Conservation (phyloP, 2,329 filamentous ascomycete genomes). For the Alternaria sp. region DNA sequence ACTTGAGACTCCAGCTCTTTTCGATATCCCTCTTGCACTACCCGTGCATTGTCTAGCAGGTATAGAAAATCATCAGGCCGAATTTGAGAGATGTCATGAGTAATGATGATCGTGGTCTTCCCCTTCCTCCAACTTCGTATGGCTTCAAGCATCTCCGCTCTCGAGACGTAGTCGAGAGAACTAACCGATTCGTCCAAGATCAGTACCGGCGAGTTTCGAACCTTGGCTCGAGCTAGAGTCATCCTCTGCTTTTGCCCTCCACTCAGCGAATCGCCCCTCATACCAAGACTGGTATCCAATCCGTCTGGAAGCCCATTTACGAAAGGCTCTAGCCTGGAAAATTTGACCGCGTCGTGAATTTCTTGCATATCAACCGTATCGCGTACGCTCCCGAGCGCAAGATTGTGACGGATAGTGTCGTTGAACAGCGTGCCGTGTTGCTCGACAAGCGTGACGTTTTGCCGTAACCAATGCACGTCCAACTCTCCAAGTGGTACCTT, state of each 20-base stretch:
- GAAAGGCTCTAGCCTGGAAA: slow-evolving; percentile 74
- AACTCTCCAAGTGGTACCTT: slow-evolving; percentile 68
- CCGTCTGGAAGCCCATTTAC: slow-evolving; percentile 73
- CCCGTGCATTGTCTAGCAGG: slow-evolving; percentile 73
- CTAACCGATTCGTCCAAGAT: slow-evolving; percentile 91
- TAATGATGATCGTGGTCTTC: slow-evolving; percentile 92
- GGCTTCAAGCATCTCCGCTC: slow-evolving; percentile 73
- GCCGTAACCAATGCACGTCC: slow-evolving; percentile 75
- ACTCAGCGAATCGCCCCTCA: slow-evolving; percentile 75
- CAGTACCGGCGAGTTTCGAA: slow-evolving; percentile 81
- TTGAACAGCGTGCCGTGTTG: slow-evolving; percentile 84
- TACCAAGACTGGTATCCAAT: slow-evolving; percentile 75
- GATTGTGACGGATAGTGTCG: slow-evolving; percentile 79
- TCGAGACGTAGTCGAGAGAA: slow-evolving; percentile 79
- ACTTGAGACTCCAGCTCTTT: slow-evolving; percentile 60
- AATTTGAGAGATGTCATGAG: slow-evolving; percentile 86
- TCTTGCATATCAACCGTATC: slow-evolving; percentile 61
- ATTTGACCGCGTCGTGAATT: slow-evolving; percentile 69
- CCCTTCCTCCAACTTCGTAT: slow-evolving; percentile 79
- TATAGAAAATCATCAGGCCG: slow-evolving; percentile 77
- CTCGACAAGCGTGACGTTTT: slow-evolving; percentile 82
- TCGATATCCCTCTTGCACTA: slow-evolving; percentile 75
- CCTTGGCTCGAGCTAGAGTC: slow-evolving; percentile 77
- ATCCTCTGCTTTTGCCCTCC: slow-evolving; percentile 87
- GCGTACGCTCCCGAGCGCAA: slow-evolving; percentile 73